Conservation (phyloP, 768 basidiomycete genomes). For the Russula earlei region DNA sequence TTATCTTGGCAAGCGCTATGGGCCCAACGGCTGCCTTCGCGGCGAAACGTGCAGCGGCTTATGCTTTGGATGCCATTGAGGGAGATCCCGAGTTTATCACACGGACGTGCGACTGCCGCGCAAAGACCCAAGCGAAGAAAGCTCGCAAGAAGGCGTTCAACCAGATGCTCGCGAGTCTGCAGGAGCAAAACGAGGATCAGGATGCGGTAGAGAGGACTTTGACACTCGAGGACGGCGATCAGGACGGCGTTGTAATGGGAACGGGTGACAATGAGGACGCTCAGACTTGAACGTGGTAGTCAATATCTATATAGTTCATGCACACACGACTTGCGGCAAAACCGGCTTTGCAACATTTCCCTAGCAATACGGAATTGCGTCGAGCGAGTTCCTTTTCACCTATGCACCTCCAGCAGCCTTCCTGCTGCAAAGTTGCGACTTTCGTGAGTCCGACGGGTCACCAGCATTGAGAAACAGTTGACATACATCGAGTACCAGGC, state of each 20-base stretch:
- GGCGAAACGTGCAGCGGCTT: slow-evolving; percentile 48
- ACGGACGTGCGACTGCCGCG: slow-evolving; percentile 59
- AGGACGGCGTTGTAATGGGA: neutral
- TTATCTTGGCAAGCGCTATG: slow-evolving; percentile 48
- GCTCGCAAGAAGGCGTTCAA: slow-evolving; percentile 32
- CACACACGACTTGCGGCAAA: neutral
- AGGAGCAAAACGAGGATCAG: slow-evolving; percentile 20
- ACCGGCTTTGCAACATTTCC: neutral
- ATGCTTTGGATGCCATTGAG: slow-evolving; percentile 62
- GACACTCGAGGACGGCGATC: neutral
- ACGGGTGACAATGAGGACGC: neutral
- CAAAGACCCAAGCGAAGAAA: slow-evolving; percentile 27
- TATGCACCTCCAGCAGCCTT: neutral
- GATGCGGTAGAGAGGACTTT: slow-evolving; percentile 2
- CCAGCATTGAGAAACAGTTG: neutral
- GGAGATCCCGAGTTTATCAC: slow-evolving; percentile 53
- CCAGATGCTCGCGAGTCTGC: slow-evolving; percentile 23
- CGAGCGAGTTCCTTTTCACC: neutral
- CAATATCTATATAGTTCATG: neutral
- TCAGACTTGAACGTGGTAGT: neutral
- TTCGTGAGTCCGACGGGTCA: slow-evolving; percentile 1
- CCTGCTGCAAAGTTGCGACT: neutral
- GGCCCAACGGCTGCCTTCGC: slow-evolving; percentile 45
- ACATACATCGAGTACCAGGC: slow-evolving; percentile 23
- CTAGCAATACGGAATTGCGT: neutral